These are phyloP conservation scores for Botrytis medusae DNA, from an alignment of 2,329 filamentous ascomycete species.

Conservation along the genomic window DNA sequence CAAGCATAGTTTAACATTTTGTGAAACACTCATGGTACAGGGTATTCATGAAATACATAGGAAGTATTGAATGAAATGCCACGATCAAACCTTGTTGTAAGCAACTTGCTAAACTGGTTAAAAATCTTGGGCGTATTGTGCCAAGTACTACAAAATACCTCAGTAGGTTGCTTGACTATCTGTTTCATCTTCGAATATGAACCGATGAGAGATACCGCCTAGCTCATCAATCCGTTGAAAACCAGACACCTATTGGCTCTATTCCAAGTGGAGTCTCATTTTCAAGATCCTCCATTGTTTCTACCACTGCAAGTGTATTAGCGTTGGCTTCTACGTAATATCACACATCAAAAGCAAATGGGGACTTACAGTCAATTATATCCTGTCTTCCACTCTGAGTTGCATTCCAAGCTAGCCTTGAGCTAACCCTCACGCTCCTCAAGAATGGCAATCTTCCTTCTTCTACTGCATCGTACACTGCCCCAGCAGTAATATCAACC, in stretches of 20 bases:
- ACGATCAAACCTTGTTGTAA: background rate
- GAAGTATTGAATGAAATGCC: background rate
- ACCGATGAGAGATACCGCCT: background rate
- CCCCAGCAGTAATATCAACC: slow-evolving; percentile 29
- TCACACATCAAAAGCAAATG: background rate
- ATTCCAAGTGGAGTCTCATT: slow-evolving; percentile 34
- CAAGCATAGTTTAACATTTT: background rate
- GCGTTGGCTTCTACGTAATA: background rate
- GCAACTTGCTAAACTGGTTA: background rate
- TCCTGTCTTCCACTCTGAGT: slow-evolving; percentile 30
- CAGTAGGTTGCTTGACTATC: background rate
- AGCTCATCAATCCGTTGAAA: slow-evolving; percentile 14
- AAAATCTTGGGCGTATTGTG: background rate
- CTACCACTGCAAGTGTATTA: slow-evolving; percentile 24
- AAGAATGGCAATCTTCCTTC: slow-evolving; percentile 33
- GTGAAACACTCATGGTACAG: background rate
- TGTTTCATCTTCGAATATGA: background rate
- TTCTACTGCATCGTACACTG: slow-evolving; percentile 37
- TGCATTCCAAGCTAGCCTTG: slow-evolving; percentile 38
- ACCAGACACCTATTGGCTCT: slow-evolving; percentile 18
- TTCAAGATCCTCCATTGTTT: slow-evolving; percentile 37
- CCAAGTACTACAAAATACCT: background rate
- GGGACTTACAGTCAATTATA: slow-evolving; percentile 28
- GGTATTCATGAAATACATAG: background rate
- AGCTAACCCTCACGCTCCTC: slow-evolving; percentile 38